These are phyloP conservation scores for Aureobasidium melanogenum DNA, from an alignment of 2,329 filamentous ascomycete species.

Conservation along the genomic window DNA sequence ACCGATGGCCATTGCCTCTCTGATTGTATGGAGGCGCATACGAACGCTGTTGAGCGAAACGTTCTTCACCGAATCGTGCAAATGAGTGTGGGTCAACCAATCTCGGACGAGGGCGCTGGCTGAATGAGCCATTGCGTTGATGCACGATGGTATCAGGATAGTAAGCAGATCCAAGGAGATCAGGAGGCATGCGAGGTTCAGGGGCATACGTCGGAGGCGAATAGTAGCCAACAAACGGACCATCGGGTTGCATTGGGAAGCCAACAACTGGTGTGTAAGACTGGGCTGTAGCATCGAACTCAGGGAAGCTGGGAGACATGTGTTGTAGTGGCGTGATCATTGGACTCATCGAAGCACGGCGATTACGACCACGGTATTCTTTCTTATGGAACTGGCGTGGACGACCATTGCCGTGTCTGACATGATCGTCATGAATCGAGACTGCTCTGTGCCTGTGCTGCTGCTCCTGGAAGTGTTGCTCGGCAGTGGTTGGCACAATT, in stretches of 20 bases:
- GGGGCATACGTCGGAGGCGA: background rate
- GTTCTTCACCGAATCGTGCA: background rate
- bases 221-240: background rate
- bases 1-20: background rate
- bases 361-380: background rate
- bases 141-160: background rate
- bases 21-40: background rate
- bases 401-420: background rate
- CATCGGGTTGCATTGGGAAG: background rate
- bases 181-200: background rate
- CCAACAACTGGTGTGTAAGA: background rate
- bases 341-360: background rate
- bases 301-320: background rate
- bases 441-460: background rate
- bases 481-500: background rate
- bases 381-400: background rate
- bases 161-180: background rate
- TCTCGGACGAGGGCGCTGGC: background rate
- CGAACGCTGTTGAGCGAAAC: background rate
- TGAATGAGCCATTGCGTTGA: background rate
- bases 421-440: background rate
- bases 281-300: background rate
- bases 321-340: background rate
- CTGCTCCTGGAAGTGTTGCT: background rate
- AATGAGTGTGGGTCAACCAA: constrained; percentile 4